Base-by-base conservation (phyloP, 176 grass and related monocot species). In the Ensete glaucum region DNA sequence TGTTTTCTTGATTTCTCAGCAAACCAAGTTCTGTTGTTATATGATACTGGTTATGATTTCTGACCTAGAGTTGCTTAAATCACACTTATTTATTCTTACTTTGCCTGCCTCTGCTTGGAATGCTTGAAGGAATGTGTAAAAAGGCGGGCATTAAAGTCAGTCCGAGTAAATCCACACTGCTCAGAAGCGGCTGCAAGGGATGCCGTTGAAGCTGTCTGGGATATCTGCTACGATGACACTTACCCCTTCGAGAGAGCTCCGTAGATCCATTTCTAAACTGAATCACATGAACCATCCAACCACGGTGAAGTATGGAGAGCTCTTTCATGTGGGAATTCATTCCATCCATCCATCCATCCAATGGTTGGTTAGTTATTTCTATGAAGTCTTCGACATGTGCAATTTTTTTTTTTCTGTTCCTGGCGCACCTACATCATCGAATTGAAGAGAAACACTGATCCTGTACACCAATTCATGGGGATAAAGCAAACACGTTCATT, bases 171-270 rank as follows among this genome's bases (percentile, higher is more conserved):
- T 43, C 95, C 90, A 9, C 52, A 87, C 74, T 91, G 95, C 64
- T 82, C 88, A 0, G 84, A 82, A 55, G 22, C 84, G 13, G 78
- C 86, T 67, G 90, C 95, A 48, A 99, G 85, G 64, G 90, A 99
- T 82, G 95, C 90, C 54, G 77, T 99, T 51, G 95, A 94, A 51
- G 75, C 90, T 69, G 82, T 94, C 12, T 94, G 95, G 95, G 66
- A 94, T 82, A 85, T 87, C 63, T 99, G 90, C 78, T 94, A 94
- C 75, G 82, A 94, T 73, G 90, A 99, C 71, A 86, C 90, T 6
- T 80, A 68, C 1, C 95, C 95, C n/a, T 99, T 99, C 19, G 95
- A 94, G 51, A 90, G 88, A 71, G 95, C 95, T 83, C 86, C 88
- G 34, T 74, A 73, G 65, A 17, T 67, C 48, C 25, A 67, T 6